Percentiles rank a stretch among this genome's conserved stretches.
Conservation (phyloP, 768 basidiomycete genomes). For the Suillus luteus region DNA sequence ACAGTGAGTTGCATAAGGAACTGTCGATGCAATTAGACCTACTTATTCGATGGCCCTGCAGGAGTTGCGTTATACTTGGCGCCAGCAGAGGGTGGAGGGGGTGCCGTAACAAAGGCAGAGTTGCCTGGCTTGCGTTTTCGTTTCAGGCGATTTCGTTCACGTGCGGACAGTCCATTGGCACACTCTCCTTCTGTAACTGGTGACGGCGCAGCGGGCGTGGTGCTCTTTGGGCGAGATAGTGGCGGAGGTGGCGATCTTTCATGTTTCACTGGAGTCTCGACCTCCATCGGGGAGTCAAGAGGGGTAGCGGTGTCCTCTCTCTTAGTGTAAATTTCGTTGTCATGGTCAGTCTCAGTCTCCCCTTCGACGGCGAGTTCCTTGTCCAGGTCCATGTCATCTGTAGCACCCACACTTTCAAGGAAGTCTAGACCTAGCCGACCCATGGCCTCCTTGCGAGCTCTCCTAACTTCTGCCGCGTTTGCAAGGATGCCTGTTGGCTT, state of each 20-base stretch:
- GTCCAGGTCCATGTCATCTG: slow-evolving; percentile 85
- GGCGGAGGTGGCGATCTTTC: slow-evolving; percentile 39
- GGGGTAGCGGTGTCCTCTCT: slow-evolving; percentile 38
- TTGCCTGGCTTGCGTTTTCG: slow-evolving; percentile 91
- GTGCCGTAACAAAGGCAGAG: slow-evolving; percentile 76
- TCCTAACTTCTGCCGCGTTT: slow-evolving; percentile 78
- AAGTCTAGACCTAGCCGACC: slow-evolving; percentile 86
- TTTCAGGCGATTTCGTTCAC: slow-evolving; percentile 93
- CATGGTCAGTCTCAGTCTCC: slow-evolving; percentile 49
- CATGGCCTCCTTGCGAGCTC: slow-evolving; percentile 88
- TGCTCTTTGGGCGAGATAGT: slow-evolving; percentile 41
- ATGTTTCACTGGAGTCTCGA: slow-evolving; percentile 42
- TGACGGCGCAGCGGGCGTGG: slow-evolving; percentile 48
- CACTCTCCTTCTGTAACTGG: slow-evolving; percentile 53
- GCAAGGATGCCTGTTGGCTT: slow-evolving; percentile 74
- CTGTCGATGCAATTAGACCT: slow-evolving; percentile 21
- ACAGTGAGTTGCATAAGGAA: slow-evolving; percentile 2
- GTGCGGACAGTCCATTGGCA: slow-evolving; percentile 69
- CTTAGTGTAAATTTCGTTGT: slow-evolving; percentile 42
- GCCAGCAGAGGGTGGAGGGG: slow-evolving; percentile 57
- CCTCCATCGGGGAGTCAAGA: slow-evolving; percentile 45
- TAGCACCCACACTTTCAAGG: slow-evolving; percentile 65
- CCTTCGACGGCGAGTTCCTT: slow-evolving; percentile 72
- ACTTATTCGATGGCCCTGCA: slow-evolving; percentile 62
- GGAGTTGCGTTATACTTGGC: slow-evolving; percentile 65